Evolutionary conservation across 176 grass and related monocot genomes (phyloP), one percentile per base, ranked within the genome.

Genomic region (Paspalum notatum): DNA sequence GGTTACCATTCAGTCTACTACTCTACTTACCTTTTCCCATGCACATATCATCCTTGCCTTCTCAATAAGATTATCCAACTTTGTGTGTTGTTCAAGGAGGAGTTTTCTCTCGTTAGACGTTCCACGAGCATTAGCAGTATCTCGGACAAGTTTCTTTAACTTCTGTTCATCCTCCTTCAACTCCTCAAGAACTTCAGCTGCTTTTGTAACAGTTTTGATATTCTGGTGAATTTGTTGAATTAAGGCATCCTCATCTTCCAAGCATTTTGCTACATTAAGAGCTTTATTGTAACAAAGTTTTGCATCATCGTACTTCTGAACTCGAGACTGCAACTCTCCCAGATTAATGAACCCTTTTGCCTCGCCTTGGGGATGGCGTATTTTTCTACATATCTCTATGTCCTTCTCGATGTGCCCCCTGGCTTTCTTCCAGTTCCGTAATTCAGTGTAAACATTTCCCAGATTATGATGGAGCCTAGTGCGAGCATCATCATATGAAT

Each of bases 271-370:
- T 77, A 91, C 87, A 15, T 73, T 12, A 51, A 89, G 64, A 71
- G 95, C 90, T 84, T 49, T 95, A 44, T 87, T 79, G 76, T 98
- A 98, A 68, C 92, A 95, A 87, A 79, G 78, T 20, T 86, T 77
- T 91, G 95, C 92, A 25, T 89, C 56, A 22, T 80, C 79, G 26
- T 98, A 95, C 50, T 84, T 88, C 40, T 95, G 92, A 67, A 82
- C 55, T 44, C 72, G 83, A 85, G 73, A 82, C 81, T 88, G 62
- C 52, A 95, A 64, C 82, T 91, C 92, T 6, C 90, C 95, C 22
- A 98, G 87, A 90, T 92, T 98, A 77, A 95, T 89, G 78, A 82
- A 98, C 22, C 95, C 95, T 64, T 95, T 98, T 82, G 95, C 92
- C 62, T 98, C 95, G 66, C 95, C 95, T 92, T 95, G 92, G 76